Base-by-base conservation (phyloP, 129 eudicot species). In the Helichrysum umbraculigerum region DNA sequence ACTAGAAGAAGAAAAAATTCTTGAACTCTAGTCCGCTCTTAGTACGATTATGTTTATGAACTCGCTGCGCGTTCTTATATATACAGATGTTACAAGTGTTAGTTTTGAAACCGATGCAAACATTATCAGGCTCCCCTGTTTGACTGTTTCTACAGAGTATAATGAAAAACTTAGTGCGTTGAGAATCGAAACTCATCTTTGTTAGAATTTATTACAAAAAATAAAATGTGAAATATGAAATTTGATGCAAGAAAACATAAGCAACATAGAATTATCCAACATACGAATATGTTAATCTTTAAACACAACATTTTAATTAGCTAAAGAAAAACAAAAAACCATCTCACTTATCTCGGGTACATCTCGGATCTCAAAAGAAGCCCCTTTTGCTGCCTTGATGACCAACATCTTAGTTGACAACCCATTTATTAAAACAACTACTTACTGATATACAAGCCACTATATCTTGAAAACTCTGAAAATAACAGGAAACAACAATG, bases 391-490 rank as follows among this genome's bases (percentile, higher is more conserved):
- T 70, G 28, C 37, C 52, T 39, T 22, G 15, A 37, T 66, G 17
- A 34, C 47, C 71, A 66, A 17, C 39, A 22, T 32, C 37, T 32
- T 15, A 32, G 20, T 32, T 32, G 69, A 64, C 39, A 64, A 64
- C 42, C 69, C 68, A 20, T 66, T 35, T 35, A 66, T 66, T 32
- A 37, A 34, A 34, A 66, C 32, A 66, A 66, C 30, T 66, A 37
- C 58, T 2, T 7, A 60, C 33, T 35, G 58, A 73, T 77, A 68
- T 60, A 58, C 47, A 69, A 66, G 3, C 37, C 6, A 58, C 16
- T 29, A 15, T 60, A 58, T 57, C 9, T 57, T 25, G 32, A 78
- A 57, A 10, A 15, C 51, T 25, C 28, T 25, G 17, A 57, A 34
- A 28, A 37, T 8, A 68, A 42, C 1, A 33, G 3, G 1, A 3